Conservation (phyloP, 1,284 basidiomycete species). For the Apiotrichum mycotoxinovorans region DNA sequence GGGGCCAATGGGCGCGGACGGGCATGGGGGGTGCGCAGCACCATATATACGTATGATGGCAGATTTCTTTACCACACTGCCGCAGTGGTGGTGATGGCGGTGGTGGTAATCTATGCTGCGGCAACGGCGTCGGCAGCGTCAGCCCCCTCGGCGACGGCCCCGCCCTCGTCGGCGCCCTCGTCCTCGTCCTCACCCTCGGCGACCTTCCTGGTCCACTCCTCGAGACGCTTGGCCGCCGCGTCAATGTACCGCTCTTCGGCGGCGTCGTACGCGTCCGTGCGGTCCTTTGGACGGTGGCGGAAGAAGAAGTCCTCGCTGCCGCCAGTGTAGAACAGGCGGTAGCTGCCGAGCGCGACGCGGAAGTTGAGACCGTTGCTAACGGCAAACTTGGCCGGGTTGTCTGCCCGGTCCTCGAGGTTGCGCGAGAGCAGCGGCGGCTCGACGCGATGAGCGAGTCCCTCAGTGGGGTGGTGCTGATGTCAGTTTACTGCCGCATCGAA, state of each 20-base stretch:
- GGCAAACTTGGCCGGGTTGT: slow-evolving; percentile 20
- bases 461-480: slow-evolving; percentile 50
- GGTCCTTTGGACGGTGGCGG: slow-evolving; percentile 16
- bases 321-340: slow-evolving; percentile 70
- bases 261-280: slow-evolving; percentile 10
- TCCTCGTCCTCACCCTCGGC: slow-evolving; percentile 2
- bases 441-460: slow-evolving; percentile 55
- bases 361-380: slow-evolving; percentile 54
- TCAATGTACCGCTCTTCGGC: slow-evolving; percentile 16
- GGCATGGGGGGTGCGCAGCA: too few species aligned
- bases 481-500: neutral
- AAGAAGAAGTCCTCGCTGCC: slow-evolving; percentile 48
- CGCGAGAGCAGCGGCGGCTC: slow-evolving; percentile 70
- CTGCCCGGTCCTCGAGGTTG: slow-evolving; percentile 21
- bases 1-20: too few species aligned
- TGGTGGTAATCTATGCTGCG: neutral
- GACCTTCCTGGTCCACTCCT: slow-evolving; percentile 29
- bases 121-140: neutral
- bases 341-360: slow-evolving; percentile 59
- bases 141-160: neutral
- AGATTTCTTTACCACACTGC: neutral
- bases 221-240: slow-evolving; percentile 22
- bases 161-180: neutral
- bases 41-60: neutral
- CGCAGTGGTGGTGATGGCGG: too few species aligned